These are phyloP conservation scores for Alternaria arborescens DNA, from an alignment of 2,329 filamentous ascomycete genomes.

Conservation along the genomic window DNA sequence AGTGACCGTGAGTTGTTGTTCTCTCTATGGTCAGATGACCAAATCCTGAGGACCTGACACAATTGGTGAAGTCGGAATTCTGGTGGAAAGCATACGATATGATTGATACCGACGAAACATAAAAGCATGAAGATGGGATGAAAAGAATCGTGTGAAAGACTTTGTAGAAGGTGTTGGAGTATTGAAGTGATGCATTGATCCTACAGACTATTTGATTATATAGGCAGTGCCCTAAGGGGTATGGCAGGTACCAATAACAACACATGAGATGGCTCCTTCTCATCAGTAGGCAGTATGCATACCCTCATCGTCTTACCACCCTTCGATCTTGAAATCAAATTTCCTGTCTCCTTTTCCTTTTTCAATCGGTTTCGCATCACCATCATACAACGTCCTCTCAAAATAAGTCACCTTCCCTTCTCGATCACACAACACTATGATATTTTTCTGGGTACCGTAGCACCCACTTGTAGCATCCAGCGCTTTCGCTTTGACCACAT, in stretches of 20 bases:
- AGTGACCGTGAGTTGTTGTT: background rate
- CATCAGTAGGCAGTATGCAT: no score
- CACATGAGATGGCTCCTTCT: no score
- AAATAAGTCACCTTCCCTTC: slow-evolving; percentile 67
- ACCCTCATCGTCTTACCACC: slow-evolving; percentile 33
- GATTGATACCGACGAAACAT: background rate
- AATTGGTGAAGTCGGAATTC: no score
- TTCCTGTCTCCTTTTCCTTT: slow-evolving; percentile 57
- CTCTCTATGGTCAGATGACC: background rate
- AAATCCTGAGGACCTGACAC: background rate
- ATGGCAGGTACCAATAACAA: no score
- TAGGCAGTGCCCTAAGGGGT: no score
- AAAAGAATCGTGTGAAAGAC: background rate
- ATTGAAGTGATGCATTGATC: no score
- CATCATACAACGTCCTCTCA: slow-evolving; percentile 68
- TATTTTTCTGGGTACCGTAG: slow-evolving; percentile 73
- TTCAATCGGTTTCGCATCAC: slow-evolving; percentile 58
- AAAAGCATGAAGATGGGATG: background rate
- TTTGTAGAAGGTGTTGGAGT: no score
- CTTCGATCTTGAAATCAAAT: slow-evolving; percentile 60
- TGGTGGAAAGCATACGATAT: background rate
- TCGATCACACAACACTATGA: slow-evolving; percentile 64
- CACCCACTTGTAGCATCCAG: slow-evolving; percentile 56
- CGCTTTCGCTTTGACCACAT: slow-evolving; percentile 51
- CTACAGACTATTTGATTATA: no score